Evolutionary conservation across 495 filamentous ascomycete species (phyloP), one percentile per base, ranked within the genome.

Genomic region (Penicillium egyptiacum): DNA sequence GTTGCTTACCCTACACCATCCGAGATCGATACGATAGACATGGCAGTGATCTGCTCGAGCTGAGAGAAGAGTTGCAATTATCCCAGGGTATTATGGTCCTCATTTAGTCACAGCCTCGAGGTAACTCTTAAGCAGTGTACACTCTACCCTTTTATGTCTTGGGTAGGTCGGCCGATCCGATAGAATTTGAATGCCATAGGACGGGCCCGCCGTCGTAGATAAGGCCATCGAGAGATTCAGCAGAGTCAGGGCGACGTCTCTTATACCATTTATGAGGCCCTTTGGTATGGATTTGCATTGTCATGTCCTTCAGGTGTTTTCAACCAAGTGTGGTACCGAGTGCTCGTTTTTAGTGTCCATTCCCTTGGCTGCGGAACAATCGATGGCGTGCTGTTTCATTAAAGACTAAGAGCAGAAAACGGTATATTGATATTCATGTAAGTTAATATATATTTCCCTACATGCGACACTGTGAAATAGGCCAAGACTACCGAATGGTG

Each of bases 1-100:
- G 17, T 42, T 42, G 17, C 40, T 42, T 42, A 42, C 40, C 40
- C 40, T 42, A 20, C 40, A 42, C 40, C 40, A 42, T 42, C 40
- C 4, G 40, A 42, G 19, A 42, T 20, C 2, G 40, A 42, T 20
- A 42, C 40, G 17, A 42, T 42, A 20, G 40, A 42, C 40, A 42
- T 42, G 7, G 3, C 6, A 17, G 20, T 10, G 2, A 42, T 5
- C 10, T 42, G 4, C 40, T 42, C 17, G 17, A 20, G 17, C 17
- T 42, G 39, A 19, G n/a, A 41, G 16, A 42, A 20, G 1, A 42
- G 12, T 12, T 5, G 33, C 17, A 9, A 20, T 2, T 42, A 4
- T 20, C 17, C 0, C 40, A 19, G 17, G 19, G 9, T 17, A 19
- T 20, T 12, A 42, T 19, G 3, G 8, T 42, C 10, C 40, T 7